phyloP scores from a whole-genome alignment of 2,329 filamentous ascomycete species.

The Calcarisporium arbuscula region DNA sequence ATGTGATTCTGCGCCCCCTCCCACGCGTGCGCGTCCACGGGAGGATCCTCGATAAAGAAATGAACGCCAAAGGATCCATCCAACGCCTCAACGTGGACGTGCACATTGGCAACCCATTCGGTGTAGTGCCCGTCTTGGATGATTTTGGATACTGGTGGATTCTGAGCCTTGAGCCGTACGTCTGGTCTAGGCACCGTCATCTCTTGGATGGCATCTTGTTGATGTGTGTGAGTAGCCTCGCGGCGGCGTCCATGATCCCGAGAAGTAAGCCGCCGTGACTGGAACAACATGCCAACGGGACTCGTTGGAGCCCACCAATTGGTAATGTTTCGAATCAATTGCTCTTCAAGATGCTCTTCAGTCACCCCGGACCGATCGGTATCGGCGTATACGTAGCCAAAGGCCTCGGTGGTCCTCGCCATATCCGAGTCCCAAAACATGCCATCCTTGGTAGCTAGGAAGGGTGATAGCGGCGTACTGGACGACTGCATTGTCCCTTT shows the following conservation, averaged over 20 bases:
- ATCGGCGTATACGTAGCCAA: slow-evolving; percentile 74
- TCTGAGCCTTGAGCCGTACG: slow-evolving; percentile 17
- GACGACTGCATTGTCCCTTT: slow-evolving; percentile 48
- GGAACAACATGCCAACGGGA: slow-evolving; percentile 15
- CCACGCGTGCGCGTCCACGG: slow-evolving; percentile 43
- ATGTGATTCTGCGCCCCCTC: slow-evolving; percentile 46
- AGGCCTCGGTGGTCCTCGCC: slow-evolving; percentile 50
- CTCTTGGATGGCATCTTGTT: too few species aligned
- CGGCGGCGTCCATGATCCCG: too few species aligned
- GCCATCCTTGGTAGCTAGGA: slow-evolving; percentile 51
- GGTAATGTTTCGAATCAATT: slow-evolving; percentile 46
- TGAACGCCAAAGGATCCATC: slow-evolving; percentile 56
- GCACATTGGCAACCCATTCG: slow-evolving; percentile 65
- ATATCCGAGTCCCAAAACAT: slow-evolving; percentile 63
- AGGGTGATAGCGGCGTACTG: slow-evolving; percentile 58
- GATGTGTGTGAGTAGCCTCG: too few species aligned
- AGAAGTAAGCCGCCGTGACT: slow-evolving; percentile 1
- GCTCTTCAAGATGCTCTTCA: slow-evolving; percentile 21
- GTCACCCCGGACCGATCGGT: slow-evolving; percentile 24
- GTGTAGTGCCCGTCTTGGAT: slow-evolving; percentile 38
- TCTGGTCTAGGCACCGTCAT: slow-evolving; percentile 14
- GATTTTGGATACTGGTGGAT: slow-evolving; percentile 20
- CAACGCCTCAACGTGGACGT: slow-evolving; percentile 53
- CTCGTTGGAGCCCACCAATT: slow-evolving; percentile 30
- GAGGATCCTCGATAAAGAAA: slow-evolving; percentile 57